Evolutionary conservation across 306 rosid genomes (phyloP).

Genomic region (Prosopis cineraria): DNA sequence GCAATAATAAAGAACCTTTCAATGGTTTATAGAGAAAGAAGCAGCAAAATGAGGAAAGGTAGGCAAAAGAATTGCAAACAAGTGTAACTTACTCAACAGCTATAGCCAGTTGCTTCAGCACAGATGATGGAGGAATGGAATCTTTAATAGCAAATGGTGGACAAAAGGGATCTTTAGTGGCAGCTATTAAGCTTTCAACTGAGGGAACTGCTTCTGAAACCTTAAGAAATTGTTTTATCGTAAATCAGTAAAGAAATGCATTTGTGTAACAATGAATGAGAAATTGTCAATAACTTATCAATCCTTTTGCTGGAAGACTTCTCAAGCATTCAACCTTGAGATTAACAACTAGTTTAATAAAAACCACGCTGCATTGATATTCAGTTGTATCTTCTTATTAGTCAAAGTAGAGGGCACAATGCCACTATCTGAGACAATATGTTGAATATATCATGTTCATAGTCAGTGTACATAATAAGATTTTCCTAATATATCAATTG

Average conservation of each 20-base stretch:
- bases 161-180: slow-evolving; percentile 47
- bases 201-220: slow-evolving; percentile 61
- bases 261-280: slow-evolving; percentile 23
- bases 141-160: slow-evolving; percentile 41
- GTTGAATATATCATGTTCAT: not conserved
- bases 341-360: not conserved
- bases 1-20: slow-evolving; percentile 19
- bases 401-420: not conserved
- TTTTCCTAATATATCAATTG: slow-evolving; percentile 21
- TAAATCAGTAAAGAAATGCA: slow-evolving; percentile 29
- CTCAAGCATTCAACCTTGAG: slow-evolving; percentile 7
- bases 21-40: slow-evolving; percentile 16
- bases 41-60: slow-evolving; percentile 19
- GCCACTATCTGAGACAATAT: not conserved
- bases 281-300: slow-evolving; percentile 13
- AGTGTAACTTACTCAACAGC: slow-evolving; percentile 83
- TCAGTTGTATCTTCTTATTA: slow-evolving; percentile 6
- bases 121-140: slow-evolving; percentile 67
- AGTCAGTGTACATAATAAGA: slow-evolving; percentile 24
- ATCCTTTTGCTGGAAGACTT: slow-evolving; percentile 10
- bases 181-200: slow-evolving; percentile 63
- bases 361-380: slow-evolving; percentile 22
- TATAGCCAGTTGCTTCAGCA: slow-evolving; percentile 78
- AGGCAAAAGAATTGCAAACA: slow-evolving; percentile 15
- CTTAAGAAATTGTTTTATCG: slow-evolving; percentile 43